Conservation (phyloP, 2,329 filamentous ascomycete species). For the Diaporthe sp. region DNA sequence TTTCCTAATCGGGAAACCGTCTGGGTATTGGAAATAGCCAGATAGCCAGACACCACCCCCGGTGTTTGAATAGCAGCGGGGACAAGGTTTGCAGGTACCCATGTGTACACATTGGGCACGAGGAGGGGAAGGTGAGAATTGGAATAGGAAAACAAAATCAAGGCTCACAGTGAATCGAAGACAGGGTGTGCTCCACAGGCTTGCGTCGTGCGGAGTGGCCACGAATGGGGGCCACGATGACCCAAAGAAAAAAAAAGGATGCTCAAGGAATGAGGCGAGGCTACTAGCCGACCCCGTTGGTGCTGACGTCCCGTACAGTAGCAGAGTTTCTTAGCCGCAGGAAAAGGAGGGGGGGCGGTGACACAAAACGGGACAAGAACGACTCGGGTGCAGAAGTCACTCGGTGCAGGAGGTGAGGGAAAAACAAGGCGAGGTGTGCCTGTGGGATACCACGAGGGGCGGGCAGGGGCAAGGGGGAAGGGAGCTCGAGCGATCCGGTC, state of each 20-base stretch:
- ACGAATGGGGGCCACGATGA: neutral
- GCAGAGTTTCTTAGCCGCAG: slow-evolving; percentile 29
- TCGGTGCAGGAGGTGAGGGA: neutral
- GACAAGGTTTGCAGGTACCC: slow-evolving; percentile 12
- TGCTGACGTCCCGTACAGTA: slow-evolving; percentile 26
- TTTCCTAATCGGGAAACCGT: neutral
- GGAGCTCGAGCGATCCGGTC: slow-evolving; percentile 19
- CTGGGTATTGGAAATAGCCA: neutral
- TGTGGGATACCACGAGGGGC: neutral
- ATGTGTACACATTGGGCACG: neutral
- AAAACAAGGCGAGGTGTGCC: neutral
- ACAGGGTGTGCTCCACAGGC: slow-evolving; percentile 1
- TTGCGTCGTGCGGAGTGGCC: slow-evolving; percentile 24
- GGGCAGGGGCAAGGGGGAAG: neutral
- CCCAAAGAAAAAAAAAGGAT: neutral
- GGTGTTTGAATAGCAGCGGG: slow-evolving; percentile 11
- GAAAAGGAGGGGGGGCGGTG: slow-evolving; percentile 30
- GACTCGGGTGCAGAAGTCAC: slow-evolving; percentile 27
- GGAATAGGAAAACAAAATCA: neutral
- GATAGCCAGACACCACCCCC: slow-evolving; percentile 6
- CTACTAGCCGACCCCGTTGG: slow-evolving; percentile 29
- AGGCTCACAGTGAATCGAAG: slow-evolving; percentile 1
- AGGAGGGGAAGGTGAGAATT: neutral
- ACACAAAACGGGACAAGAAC: slow-evolving; percentile 28
- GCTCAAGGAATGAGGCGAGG: slow-evolving; percentile 29